These are phyloP conservation scores for Themeda triandra DNA, from an alignment of 176 grass and related monocot species.

Conservation along the genomic window DNA sequence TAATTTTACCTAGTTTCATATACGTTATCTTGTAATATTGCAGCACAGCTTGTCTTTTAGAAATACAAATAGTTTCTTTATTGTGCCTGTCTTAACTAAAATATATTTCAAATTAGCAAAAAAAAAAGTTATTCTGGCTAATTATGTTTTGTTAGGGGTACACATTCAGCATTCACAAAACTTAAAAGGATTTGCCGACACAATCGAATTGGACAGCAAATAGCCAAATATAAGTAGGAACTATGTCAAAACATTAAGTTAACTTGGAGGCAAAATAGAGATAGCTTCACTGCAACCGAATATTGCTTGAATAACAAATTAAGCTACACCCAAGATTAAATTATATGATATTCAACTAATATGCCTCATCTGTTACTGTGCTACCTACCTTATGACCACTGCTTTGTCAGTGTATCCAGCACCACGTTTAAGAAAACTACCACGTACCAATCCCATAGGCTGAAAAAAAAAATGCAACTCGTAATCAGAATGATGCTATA, in stretches of 20 bases:
- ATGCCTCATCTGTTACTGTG: neutral
- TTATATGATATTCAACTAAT: neutral
- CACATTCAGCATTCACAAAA: neutral
- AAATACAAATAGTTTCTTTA: neutral
- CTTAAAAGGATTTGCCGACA: neutral
- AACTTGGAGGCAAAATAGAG: neutral
- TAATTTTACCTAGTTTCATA: neutral
- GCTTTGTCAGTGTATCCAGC: slow-evolving; percentile 93
- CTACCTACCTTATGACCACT: slow-evolving; percentile 86
- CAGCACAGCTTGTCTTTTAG: neutral
- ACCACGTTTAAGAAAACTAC: slow-evolving; percentile 62
- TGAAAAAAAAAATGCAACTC: slow-evolving; percentile 44
- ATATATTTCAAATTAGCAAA: neutral
- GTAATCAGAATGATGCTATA: slow-evolving; percentile 1
- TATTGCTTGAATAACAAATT: neutral
- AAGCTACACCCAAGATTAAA: neutral
- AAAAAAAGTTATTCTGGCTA: neutral
- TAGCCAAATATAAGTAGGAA: neutral
- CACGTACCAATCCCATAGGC: slow-evolving; percentile 76
- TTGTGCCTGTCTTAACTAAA: neutral
- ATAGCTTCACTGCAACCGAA: neutral
- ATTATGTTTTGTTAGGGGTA: neutral
- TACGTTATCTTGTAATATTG: neutral
- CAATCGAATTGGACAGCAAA: neutral
- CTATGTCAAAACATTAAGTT: neutral